Evolutionary conservation across 1,284 basidiomycete species (phyloP), one percentile per base, ranked within the genome.

Genomic region (Heliocybe sulcata): DNA sequence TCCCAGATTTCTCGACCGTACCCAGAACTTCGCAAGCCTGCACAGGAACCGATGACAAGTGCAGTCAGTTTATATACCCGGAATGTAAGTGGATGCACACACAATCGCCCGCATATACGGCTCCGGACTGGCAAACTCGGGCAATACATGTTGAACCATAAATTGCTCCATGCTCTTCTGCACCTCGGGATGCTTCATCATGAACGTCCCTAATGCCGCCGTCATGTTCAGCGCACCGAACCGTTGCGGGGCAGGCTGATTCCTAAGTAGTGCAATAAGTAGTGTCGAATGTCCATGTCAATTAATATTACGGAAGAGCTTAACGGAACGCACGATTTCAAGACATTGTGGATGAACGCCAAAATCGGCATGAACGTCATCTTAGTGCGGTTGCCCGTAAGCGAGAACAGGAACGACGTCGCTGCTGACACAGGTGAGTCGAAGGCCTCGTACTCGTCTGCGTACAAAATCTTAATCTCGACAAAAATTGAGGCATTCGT

Each of bases 181-280:
- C 57, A 92, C 85, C 35, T 89, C 83, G 9, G 90, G 88, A 65
- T 91, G 87, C 49, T 80, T 79, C 82, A 90, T 86, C 63, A 91
- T 87, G 72, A 87, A 85, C 0, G 83, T 83, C 1, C 81, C 83
- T 2, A 94, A 75, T 0, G 83, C 83, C 22, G 85, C 80, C 6
- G 83, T 84, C 81, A 93, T 90, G 62, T 90, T 88, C 47, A 94
- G 73, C 1, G 89, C 92, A 52, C 91, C 92, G 62, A 90, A 94
- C 45, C 84, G 82, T 60, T 92, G 84, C 19, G 80, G 70, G 2
- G 87, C 65, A 1, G 77, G 62, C 12, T 83, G 74, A 55, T 80
- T 76, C 49, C 83, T 82, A n/a, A 6, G n/a, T 20, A 59, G 26
- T 53, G 26, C 9, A 20, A 42, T 16, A n/a, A 20, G 38, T 20